Base-by-base conservation (phyloP, 371 early-diverging fungal genomes). In the Mucor lusitanicus region DNA sequence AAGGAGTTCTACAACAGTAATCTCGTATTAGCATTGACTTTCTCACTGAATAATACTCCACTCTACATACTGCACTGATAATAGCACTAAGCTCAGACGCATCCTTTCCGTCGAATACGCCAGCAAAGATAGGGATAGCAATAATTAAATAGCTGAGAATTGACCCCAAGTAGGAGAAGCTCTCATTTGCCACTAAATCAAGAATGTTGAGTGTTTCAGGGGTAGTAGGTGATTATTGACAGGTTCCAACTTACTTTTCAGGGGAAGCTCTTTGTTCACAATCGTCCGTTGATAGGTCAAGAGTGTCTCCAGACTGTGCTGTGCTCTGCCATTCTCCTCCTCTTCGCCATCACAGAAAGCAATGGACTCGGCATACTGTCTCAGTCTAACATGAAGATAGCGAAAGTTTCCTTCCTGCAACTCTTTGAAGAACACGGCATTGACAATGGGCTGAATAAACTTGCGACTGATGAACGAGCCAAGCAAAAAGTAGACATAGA, bases 111-210 rank as follows among this genome's bases (percentile, higher is more conserved):
- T 93, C 91, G 73, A 91, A 95, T 8, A 61, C 71, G n/a, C 94
- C 94, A 35, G 79, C 68, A 67, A 95, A 92, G 17, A 96, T 86
- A 8, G 95, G 95, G 28, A 95, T 86, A 3, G 92, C 93, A 28
- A 96, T 88, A 33, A 93, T 85, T 11, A 92, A 77, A 71, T 96
- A 97, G 63, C 90, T 89, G n/a, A 96, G 70, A 9, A 94, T 88
- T 0, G 92, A 85, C 0, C 95, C 95, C 76, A 91, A 74, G 61
- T 95, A 96, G n/a, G 89, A 77, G 40, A 92, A 87, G 30, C 85
- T 77, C 46, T 90, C 84, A 37, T 90, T 93, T 53, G 86, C 71
- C 68, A 87, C 85, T 87, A 37, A 2, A 3, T 60, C 30, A 13
- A 33, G 15, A 53, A 53, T 53, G 53, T 25, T 53, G 25, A 27